A percentile compares a stretch with the other conserved stretches of the same genome.
Evolutionary conservation across 192 early-diverging fungal genomes (phyloP).

Genomic region (Geranomyces michiganensis): DNA sequence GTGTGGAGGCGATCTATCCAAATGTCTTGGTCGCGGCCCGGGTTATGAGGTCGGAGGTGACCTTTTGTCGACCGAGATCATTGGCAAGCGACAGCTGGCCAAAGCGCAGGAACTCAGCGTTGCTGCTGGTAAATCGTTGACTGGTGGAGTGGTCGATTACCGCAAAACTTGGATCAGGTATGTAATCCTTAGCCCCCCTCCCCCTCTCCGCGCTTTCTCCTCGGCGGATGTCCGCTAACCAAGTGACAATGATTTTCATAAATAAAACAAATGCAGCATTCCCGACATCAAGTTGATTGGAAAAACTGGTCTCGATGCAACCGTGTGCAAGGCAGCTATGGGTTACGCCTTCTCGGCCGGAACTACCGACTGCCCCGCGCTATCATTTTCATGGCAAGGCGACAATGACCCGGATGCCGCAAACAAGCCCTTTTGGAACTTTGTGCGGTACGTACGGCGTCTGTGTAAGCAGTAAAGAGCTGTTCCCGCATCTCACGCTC

Average conservation of each 20-base stretch:
- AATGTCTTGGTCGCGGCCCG: conserved; percentile 49
- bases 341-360: conserved; percentile 58
- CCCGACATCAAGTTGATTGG: conserved; percentile 28
- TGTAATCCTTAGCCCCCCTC: too few relatives aligned
- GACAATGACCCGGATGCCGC: conserved; percentile 35
- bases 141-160: conserved; percentile 33
- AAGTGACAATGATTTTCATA: too few relatives aligned
- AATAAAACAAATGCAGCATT: too few relatives aligned
- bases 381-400: conserved; percentile 29
- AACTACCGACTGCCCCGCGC: conserved; percentile 50
- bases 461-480: too few relatives aligned
- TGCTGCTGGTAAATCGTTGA: background rate
- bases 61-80: conserved; percentile 42
- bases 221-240: too few relatives aligned
- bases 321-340: conserved; percentile 44
- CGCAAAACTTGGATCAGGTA: conserved; percentile 45
- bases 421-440: conserved; percentile 40
- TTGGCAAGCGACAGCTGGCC: conserved; percentile 42
- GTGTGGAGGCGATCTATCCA: conserved; percentile 42
- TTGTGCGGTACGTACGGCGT: conserved; percentile 16
- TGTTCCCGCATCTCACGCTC: too few relatives aligned
- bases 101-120: conserved; percentile 32
- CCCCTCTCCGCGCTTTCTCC: too few relatives aligned
- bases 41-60: conserved; percentile 43
- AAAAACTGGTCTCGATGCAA: background rate